Evolutionary conservation across 768 basidiomycete genomes (phyloP).

Genomic region (Pulveroboletus ravenelii): DNA sequence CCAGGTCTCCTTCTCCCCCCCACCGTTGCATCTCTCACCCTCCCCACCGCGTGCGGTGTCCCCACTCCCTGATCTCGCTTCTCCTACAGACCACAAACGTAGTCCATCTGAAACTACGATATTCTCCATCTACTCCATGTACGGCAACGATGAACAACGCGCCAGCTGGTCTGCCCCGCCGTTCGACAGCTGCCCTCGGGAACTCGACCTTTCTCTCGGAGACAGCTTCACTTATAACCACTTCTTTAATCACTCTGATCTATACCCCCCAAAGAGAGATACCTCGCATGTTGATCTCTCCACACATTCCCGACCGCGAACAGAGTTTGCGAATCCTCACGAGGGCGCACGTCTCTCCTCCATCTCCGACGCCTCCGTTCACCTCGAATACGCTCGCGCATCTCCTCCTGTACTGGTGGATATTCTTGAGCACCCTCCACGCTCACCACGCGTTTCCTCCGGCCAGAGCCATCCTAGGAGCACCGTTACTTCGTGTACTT

Average conservation of each 20-base stretch:
- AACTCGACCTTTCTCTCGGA: slow-evolving; percentile 32
- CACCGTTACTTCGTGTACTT: slow-evolving; percentile 26
- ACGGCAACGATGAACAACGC: slow-evolving; percentile 52
- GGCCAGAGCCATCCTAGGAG: slow-evolving; percentile 19
- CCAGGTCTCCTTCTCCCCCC: slow-evolving; percentile 9
- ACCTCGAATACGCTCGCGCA: slow-evolving; percentile 14
- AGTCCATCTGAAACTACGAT: slow-evolving; percentile 71
- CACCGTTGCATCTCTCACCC: slow-evolving; percentile 25
- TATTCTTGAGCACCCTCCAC: slow-evolving; percentile 24
- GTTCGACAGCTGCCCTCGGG: slow-evolving; percentile 36
- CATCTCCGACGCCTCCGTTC: slow-evolving; percentile 26
- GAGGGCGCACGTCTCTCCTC: slow-evolving; percentile 20
- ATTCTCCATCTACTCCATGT: slow-evolving; percentile 85
- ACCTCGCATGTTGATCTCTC: slow-evolving; percentile 30
- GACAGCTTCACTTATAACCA: slow-evolving; percentile 32
- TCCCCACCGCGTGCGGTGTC: slow-evolving; percentile 28
- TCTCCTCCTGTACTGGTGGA: slow-evolving; percentile 12
- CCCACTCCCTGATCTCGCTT: slow-evolving; percentile 21
- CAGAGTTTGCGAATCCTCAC: slow-evolving; percentile 19
- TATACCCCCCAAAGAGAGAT: slow-evolving; percentile 20
- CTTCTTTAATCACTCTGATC: slow-evolving; percentile 27
- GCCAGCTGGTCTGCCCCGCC: slow-evolving; percentile 45
- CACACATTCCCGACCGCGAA: slow-evolving; percentile 19
- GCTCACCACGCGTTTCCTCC: slow-evolving; percentile 21
- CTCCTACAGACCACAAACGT: slow-evolving; percentile 38